Conservation (phyloP, 208 protist genomes). For the Acanthamoeba polyphaga region DNA sequence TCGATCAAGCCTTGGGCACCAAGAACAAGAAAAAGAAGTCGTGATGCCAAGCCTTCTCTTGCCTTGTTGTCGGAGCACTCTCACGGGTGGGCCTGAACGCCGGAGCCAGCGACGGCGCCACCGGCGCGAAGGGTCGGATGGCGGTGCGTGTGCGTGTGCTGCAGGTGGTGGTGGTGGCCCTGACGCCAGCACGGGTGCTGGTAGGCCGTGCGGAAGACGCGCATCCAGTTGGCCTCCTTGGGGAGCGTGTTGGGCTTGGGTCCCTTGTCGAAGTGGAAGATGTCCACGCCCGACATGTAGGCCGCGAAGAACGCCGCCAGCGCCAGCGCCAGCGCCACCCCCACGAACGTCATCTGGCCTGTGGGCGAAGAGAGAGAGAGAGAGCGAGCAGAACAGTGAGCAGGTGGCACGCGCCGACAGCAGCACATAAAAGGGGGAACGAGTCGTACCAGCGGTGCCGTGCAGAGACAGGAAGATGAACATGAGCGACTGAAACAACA, state of each 20-base stretch:
- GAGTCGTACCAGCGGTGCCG: constrained; percentile 43
- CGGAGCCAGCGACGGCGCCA: background rate
- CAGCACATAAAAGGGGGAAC: no score
- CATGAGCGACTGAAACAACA: constrained; percentile 60
- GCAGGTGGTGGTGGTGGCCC: background rate
- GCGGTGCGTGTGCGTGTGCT: background rate
- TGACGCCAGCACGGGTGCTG: constrained; percentile 40
- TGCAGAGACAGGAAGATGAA: constrained; percentile 66
- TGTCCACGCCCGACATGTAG: constrained; percentile 40
- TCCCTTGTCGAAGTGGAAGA: constrained; percentile 51
- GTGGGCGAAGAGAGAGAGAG: background rate
- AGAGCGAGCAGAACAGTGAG: background rate
- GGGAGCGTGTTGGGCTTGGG: constrained; percentile 5
- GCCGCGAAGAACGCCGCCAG: constrained; percentile 17
- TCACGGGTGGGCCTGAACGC: background rate
- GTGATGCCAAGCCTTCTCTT: background rate
- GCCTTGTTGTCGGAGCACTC: background rate
- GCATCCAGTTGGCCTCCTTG: constrained; percentile 21
- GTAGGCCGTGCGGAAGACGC: constrained; percentile 62
- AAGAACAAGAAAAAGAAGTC: background rate
- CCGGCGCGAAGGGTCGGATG: background rate
- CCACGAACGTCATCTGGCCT: constrained; percentile 57
- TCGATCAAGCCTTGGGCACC: background rate
- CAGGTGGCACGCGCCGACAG: no score
- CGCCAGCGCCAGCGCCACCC: background rate